Conservation (phyloP, 2,329 filamentous ascomycete genomes). For the Bipolaris cookei region DNA sequence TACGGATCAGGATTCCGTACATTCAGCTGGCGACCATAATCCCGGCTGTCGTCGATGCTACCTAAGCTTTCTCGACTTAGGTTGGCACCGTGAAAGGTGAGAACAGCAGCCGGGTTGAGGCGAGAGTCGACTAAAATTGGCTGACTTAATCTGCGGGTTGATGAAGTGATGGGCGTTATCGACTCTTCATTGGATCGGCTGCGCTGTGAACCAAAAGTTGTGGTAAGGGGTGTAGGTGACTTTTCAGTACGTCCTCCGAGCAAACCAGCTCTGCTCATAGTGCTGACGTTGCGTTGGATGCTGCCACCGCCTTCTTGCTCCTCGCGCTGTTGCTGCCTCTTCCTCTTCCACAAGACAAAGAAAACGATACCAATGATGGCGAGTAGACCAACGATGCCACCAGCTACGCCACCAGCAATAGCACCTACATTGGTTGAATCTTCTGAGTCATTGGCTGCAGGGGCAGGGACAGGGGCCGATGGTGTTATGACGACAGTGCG, state of each 20-base stretch:
- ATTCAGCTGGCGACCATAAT: slow-evolving; percentile 57
- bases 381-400: slow-evolving; percentile 46
- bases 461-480: slow-evolving; percentile 21
- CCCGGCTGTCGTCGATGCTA: slow-evolving; percentile 55
- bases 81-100: slow-evolving; percentile 52
- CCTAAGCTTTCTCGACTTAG: slow-evolving; percentile 54
- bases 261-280: slow-evolving; percentile 57
- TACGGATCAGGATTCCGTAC: slow-evolving; percentile 49
- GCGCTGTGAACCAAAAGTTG: slow-evolving; percentile 36
- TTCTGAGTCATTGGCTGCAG: slow-evolving; percentile 17
- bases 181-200: slow-evolving; percentile 42
- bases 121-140: slow-evolving; percentile 57
- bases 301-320: slow-evolving; percentile 25
- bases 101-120: slow-evolving; percentile 56
- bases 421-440: slow-evolving; percentile 46
- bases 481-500: slow-evolving; percentile 53
- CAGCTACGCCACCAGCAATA: slow-evolving; percentile 57
- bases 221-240: slow-evolving; percentile 34
- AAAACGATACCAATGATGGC: slow-evolving; percentile 47
- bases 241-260: slow-evolving; percentile 41
- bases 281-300: slow-evolving; percentile 54
- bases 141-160: slow-evolving; percentile 50
- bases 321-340: slow-evolving; percentile 28
- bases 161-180: slow-evolving; percentile 44
- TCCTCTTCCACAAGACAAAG: slow-evolving; percentile 50